Evolutionary conservation across 2,329 filamentous ascomycete genomes (phyloP), one percentile per base, ranked within the genome.

Genomic region (Clonostachys rosea): DNA sequence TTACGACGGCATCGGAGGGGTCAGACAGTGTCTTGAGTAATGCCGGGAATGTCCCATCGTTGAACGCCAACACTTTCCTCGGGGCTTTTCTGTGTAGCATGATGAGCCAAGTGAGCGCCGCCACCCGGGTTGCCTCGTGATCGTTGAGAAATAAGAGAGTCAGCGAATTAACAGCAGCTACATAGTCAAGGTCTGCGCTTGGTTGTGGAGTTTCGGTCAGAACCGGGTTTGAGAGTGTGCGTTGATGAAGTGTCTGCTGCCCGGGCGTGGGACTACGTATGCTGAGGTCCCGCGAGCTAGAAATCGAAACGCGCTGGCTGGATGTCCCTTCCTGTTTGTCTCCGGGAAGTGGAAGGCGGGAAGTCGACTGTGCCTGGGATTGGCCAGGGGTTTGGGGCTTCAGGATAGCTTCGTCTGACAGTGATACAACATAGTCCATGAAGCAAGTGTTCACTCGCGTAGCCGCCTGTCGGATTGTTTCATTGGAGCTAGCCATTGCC

Each of bases 1-100:
- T 97, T 2, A 99, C 95, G 7, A 99, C 94, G 16, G 91, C 89
- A 63, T 99, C 94, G 8, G 92, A 89, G 8, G 92, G 90, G 64
- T 99, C 94, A 1, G 92, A 97, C 1, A 99, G 76, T 0, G 94
- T 99, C 69, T 99, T 99, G 34, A 99, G 82, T 33, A 99, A 73
- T 17, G 92, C 94, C 12, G 94, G 94, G 60, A 99, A 99, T 1
- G 92, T 97, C 43, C 92, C 94, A 59, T 97, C 94, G 55, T 97
- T 96, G 61, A 96, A 96, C 9, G 92, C 91, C 37, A 97, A 78
- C 13, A 96, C 89, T 63, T 96, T 96, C 46, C 87, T 81, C 1
- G 94, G 94, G 4, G 94, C 92, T 71, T 96, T 97, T 53, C 89
- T 83, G 64, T 99, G 94, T 39, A 99, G 76, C 92, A 97, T 97